Base-by-base conservation (phyloP, 805 yeast genomes). In the Wickerhamiella australiensis region DNA sequence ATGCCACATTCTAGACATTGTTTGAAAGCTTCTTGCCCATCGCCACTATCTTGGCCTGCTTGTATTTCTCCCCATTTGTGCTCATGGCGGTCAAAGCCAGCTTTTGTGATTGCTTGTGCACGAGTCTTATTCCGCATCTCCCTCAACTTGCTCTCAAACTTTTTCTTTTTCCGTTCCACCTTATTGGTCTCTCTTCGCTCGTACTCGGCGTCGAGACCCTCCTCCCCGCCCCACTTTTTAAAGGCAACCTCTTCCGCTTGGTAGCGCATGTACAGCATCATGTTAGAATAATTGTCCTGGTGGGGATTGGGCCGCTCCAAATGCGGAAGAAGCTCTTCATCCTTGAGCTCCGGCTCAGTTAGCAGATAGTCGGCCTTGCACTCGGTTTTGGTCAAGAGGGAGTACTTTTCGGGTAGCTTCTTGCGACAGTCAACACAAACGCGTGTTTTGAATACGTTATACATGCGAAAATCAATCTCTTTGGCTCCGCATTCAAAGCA, bases 251-350 rank as follows among this genome's bases (percentile, higher is more conserved):
- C 85, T 63, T 92, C 98, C n/a, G 92, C 86, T 59, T 92, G 97
- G 60, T 79, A 83, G 52, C 98, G 69, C 42, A 92, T 66, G 67
- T 80, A 92, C 50, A 92, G 70, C 72, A 88, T 95, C 99, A 92
- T 92, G 60, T 92, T 75, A 46, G 86, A 82, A 65, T 79, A 92
- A 0, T 86, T 82, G 2, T 79, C 79, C 40, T 88, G 86, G 64
- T 92, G 95, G 0, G 99, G 99, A 61, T 92, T 92, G 2, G 95
- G 86, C 57, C 88, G 85, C 54, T 87, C 95, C 53, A 90, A 68
- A 54, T 92, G 76, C 9, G 82, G 82, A 52, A 92, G 69, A 21
- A 88, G 65, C 1, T 64, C 69, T 5, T 65, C 66, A 62, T 92
- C 98, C 47, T 76, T 73, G 40, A 92, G 71, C 62, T 92, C 98